phyloP scores from a whole-genome alignment of 176 grass and related monocot genomes.

The Rhipidocladum racemiflorum region DNA sequence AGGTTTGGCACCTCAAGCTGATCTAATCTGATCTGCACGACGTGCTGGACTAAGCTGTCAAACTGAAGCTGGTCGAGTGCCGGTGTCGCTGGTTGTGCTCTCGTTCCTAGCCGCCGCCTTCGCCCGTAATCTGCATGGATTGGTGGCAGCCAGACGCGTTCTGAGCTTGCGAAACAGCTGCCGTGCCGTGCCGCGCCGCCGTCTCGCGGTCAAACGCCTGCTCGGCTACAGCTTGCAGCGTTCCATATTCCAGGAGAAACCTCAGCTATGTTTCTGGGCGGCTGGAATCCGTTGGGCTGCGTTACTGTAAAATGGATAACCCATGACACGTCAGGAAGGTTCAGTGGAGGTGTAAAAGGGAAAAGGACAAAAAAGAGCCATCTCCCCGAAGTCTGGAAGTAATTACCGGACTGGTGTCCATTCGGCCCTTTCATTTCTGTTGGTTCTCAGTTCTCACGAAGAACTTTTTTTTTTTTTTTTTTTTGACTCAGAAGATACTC shows the following conservation, averaged over 20 bases:
- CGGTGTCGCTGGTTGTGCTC: too few relatives aligned
- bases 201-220: neutral
- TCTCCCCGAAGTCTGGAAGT: neutral
- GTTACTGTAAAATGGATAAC: neutral
- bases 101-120: neutral
- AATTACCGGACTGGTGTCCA: neutral
- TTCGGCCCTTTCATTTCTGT: neutral
- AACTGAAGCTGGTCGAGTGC: neutral
- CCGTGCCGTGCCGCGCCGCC: neutral
- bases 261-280: too few relatives aligned
- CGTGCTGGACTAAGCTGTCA: neutral
- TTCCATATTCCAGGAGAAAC: too few relatives aligned
- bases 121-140: neutral
- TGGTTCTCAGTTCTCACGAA: too few relatives aligned
- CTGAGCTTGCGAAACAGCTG: neutral
- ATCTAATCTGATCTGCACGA: neutral
- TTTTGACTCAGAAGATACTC: too few relatives aligned
- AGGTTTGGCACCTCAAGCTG: neutral
- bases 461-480: too few relatives aligned
- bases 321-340: neutral
- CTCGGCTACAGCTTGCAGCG: too few relatives aligned
- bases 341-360: neutral
- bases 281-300: neutral
- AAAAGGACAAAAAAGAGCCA: too few relatives aligned
- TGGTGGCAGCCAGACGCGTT: neutral